phyloP scores from a whole-genome alignment of 192 early-diverging fungal species.

The Coemansia sp. region DNA sequence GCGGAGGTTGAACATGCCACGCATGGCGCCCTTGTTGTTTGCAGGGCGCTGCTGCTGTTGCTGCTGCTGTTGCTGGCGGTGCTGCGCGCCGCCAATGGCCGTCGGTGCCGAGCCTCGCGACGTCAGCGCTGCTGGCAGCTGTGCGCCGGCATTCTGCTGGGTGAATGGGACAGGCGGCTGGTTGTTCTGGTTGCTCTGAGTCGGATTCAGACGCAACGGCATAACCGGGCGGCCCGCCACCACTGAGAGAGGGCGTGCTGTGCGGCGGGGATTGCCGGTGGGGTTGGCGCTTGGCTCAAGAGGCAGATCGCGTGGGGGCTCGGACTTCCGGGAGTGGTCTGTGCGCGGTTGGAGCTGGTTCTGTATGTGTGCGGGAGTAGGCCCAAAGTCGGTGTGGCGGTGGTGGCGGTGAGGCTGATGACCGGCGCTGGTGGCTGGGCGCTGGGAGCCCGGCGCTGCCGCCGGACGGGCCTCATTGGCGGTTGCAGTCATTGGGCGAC shows the following conservation, averaged over 20 bases:
- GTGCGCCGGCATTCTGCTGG: slow-evolving; percentile 17
- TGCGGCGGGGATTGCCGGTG: slow-evolving; percentile 7
- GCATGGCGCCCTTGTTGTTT: slow-evolving; percentile 13
- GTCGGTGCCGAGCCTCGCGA: slow-evolving; percentile 25
- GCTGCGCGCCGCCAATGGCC: slow-evolving; percentile 2
- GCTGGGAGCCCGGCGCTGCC: slow-evolving; percentile 9
- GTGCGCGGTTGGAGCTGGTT: background rate
- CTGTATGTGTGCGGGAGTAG: slow-evolving; percentile 3
- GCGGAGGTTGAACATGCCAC: slow-evolving; percentile 32
- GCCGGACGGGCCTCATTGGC: slow-evolving; percentile 12
- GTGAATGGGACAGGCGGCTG: slow-evolving; percentile 8
- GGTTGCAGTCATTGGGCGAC: slow-evolving; percentile 26
- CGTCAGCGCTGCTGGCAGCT: slow-evolving; percentile 31
- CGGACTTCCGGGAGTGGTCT: slow-evolving; percentile 34
- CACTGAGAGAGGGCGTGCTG: slow-evolving; percentile 32
- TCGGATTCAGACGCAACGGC: slow-evolving; percentile 32
- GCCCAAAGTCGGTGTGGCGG: slow-evolving; percentile 41
- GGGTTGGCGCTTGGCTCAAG: slow-evolving; percentile 5
- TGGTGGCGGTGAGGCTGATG: slow-evolving; percentile 15
- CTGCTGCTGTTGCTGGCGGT: slow-evolving; percentile 1
- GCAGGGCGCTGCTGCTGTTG: too few relatives aligned
- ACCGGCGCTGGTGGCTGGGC: slow-evolving; percentile 37
- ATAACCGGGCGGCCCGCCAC: slow-evolving; percentile 30
- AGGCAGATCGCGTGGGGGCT: slow-evolving; percentile 27
- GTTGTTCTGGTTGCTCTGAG: slow-evolving; percentile 26